Conservation (phyloP, 75 land plant genomes). For the Cupressus sempervirens region DNA sequence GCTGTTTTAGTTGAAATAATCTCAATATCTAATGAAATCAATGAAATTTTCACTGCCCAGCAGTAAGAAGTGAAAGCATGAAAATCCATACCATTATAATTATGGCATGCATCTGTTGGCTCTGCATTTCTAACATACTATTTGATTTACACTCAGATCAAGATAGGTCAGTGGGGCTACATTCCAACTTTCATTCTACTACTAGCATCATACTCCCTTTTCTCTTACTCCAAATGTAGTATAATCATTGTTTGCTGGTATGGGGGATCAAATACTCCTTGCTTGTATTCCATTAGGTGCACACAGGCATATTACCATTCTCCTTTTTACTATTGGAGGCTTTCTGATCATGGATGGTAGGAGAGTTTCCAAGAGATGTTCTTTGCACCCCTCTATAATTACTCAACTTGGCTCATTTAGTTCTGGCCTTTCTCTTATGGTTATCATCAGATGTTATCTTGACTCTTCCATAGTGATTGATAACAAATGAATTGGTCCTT, state of each 20-base stretch:
- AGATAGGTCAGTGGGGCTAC: neutral
- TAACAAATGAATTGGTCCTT: neutral
- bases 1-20: neutral
- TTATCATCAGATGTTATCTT: neutral
- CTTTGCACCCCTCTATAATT: neutral
- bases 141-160: neutral
- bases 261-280: neutral
- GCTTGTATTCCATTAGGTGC: no score
- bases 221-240: neutral
- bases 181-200: neutral
- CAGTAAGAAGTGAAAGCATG: neutral
- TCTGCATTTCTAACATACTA: neutral
- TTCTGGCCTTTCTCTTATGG: neutral
- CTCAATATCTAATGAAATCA: neutral
- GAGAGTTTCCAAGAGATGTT: neutral
- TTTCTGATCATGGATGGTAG: neutral
- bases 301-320: neutral
- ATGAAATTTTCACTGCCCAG: neutral
- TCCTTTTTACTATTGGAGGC: neutral
- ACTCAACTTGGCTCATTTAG: neutral
- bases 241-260: no score
- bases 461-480: neutral
- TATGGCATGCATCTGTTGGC: neutral
- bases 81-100: neutral
- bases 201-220: neutral